Conservation (phyloP, 805 yeast genomes). For the Kazachstania kunashirensis region DNA sequence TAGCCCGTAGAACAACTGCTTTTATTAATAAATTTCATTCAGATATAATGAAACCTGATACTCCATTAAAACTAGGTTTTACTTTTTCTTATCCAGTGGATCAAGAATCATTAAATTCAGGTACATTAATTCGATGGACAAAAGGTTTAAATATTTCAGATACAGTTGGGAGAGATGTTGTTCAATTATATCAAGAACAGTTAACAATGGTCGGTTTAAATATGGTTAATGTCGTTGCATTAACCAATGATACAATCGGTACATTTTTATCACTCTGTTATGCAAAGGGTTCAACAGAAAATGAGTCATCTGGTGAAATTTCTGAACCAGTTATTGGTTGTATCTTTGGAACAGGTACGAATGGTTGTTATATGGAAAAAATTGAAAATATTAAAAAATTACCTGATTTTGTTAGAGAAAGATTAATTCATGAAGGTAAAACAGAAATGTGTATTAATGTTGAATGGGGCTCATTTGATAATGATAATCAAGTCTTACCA, state of each 20-base stretch:
- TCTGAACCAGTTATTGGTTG: slow-evolving; percentile 79
- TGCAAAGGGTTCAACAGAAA: slow-evolving; percentile 40
- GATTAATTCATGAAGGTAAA: slow-evolving; percentile 36
- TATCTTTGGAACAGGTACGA: slow-evolving; percentile 95
- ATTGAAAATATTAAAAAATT: slow-evolving; percentile 67
- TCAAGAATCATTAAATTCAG: slow-evolving; percentile 71
- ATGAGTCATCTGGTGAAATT: slow-evolving; percentile 43
- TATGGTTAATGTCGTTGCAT: slow-evolving; percentile 62
- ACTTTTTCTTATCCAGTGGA: slow-evolving; percentile 90
- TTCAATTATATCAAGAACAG: slow-evolving; percentile 57
- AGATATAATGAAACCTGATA: slow-evolving; percentile 30
- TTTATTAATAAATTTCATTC: slow-evolving; percentile 63
- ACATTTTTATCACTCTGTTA: slow-evolving; percentile 84
- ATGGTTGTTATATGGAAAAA: slow-evolving; percentile 85
- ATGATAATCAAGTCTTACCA: slow-evolving; percentile 65
- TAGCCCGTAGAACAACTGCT: slow-evolving; percentile 58
- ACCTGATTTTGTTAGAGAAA: slow-evolving; percentile 35
- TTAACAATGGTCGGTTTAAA: slow-evolving; percentile 51
- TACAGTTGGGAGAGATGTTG: slow-evolving; percentile 78
- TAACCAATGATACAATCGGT: slow-evolving; percentile 95
- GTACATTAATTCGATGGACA: slow-evolving; percentile 88
- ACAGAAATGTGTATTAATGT: slow-evolving; percentile 83
- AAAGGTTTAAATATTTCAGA: slow-evolving; percentile 87
- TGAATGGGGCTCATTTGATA: slow-evolving; percentile 98
- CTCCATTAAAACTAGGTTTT: slow-evolving; percentile 69